A percentile compares a stretch with the other conserved stretches of the same genome.
These are phyloP conservation scores for Sindora glabra DNA, from an alignment of 306 rosid genomes.

Conservation along the genomic window DNA sequence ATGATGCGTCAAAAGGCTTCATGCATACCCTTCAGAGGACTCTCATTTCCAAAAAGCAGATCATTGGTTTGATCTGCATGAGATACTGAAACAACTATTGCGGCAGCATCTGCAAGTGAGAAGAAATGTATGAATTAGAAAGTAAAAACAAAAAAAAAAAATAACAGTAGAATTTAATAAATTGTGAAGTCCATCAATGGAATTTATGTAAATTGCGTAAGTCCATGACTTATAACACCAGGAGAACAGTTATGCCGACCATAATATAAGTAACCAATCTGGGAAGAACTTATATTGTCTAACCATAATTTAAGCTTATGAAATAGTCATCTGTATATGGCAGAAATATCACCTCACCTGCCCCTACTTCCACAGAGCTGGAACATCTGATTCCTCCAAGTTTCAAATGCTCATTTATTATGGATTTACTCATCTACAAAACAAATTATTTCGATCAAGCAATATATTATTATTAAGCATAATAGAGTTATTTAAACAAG, in stretches of 20 bases:
- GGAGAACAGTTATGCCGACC: too few species aligned
- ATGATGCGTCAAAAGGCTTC: constrained; percentile 15
- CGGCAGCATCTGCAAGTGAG: constrained; percentile 54
- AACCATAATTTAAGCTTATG: constrained; percentile 4
- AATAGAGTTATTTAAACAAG: constrained; percentile 1
- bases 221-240: too few species aligned
- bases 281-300: not conserved
- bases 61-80: constrained; percentile 42
- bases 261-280: not conserved
- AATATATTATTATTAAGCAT: constrained; percentile 4
- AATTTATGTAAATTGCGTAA: not conserved
- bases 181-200: not conserved
- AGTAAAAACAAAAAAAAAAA: not conserved
- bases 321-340: constrained; percentile 9
- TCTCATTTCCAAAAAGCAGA: constrained; percentile 38
- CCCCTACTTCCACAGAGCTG: constrained; percentile 57
- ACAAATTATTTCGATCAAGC: constrained; percentile 9
- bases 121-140: constrained; percentile 11
- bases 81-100: constrained; percentile 53
- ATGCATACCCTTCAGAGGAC: constrained; percentile 42
- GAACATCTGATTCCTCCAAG: constrained; percentile 67
- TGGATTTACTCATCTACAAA: constrained; percentile 44
- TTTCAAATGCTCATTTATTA: constrained; percentile 36
- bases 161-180: not conserved
- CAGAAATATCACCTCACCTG: constrained; percentile 41